Conservation (phyloP, 805 yeast genomes). For the Saturnispora mendoncae region DNA sequence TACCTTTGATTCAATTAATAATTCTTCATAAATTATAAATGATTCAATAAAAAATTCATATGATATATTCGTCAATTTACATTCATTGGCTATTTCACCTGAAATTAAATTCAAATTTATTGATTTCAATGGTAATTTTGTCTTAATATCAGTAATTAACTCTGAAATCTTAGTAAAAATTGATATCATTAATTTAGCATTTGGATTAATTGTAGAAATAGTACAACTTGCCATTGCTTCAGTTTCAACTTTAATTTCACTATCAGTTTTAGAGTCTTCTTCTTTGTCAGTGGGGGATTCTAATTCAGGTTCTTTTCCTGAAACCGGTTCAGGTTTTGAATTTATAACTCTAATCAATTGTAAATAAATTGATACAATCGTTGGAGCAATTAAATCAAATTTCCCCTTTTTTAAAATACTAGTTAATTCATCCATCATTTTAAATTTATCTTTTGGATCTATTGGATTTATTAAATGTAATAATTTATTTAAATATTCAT, state of each 20-base stretch:
- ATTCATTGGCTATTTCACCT: slow-evolving; percentile 75
- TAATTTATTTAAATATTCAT: slow-evolving; percentile 60
- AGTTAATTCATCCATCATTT: slow-evolving; percentile 37
- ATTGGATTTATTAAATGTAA: slow-evolving; percentile 52
- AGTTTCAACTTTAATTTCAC: background rate
- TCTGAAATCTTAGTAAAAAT: slow-evolving; percentile 70
- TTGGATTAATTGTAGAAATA: slow-evolving; percentile 8
- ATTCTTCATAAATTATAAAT: slow-evolving; percentile 72
- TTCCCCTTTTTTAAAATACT: slow-evolving; percentile 47
- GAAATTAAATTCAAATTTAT: slow-evolving; percentile 51
- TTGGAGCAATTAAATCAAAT: slow-evolving; percentile 52
- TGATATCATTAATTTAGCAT: slow-evolving; percentile 17
- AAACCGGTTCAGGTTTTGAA: background rate
- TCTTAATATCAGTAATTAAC: slow-evolving; percentile 57
- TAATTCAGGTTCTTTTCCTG: too few species aligned
- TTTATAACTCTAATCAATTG: slow-evolving; percentile 39
- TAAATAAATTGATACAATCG: slow-evolving; percentile 56
- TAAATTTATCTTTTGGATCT: slow-evolving; percentile 36
- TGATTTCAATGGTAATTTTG: slow-evolving; percentile 24
- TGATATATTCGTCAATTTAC: slow-evolving; percentile 58
- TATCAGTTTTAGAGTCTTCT: background rate
- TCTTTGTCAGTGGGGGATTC: background rate
- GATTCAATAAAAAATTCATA: slow-evolving; percentile 88
- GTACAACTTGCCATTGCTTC: too few species aligned
- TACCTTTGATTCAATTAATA: slow-evolving; percentile 37